Evolutionary conservation across 1,284 basidiomycete species (phyloP).

Genomic region (Moesziomyces sp.): DNA sequence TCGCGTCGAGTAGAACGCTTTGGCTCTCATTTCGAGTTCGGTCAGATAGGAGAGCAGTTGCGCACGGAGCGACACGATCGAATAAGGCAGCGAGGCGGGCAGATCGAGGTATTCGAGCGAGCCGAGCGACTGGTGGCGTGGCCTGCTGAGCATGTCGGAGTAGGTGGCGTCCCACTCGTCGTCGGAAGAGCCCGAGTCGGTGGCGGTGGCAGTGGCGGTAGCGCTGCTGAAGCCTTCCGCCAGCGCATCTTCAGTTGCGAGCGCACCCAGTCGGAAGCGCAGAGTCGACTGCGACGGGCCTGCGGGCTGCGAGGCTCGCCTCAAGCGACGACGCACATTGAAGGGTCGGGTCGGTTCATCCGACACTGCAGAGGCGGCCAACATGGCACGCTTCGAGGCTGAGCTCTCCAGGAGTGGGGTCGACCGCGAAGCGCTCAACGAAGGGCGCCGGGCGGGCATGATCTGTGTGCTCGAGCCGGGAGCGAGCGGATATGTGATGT

Average conservation of each 20-base stretch:
- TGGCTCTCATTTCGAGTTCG: conserved; percentile 48
- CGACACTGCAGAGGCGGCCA: conserved; percentile 6
- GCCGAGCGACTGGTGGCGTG: conserved; percentile 18
- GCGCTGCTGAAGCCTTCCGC: conserved; percentile 30
- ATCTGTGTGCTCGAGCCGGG: background rate
- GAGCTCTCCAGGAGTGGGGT: conserved; percentile 24
- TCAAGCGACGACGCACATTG: conserved; percentile 27
- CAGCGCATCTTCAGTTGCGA: conserved; percentile 11
- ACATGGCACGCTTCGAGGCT: conserved; percentile 1
- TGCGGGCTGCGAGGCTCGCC: conserved; percentile 37
- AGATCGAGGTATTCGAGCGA: conserved; percentile 57
- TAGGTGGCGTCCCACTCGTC: conserved; percentile 30
- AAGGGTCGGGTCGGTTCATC: conserved; percentile 37
- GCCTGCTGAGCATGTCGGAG: conserved; percentile 3
- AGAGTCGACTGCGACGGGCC: conserved; percentile 7
- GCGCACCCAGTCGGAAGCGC: conserved; percentile 15
- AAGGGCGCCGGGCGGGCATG: conserved; percentile 36
- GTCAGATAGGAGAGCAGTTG: conserved; percentile 51
- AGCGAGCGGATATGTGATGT: background rate
- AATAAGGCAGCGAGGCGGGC: conserved; percentile 50
- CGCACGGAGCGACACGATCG: conserved; percentile 48
- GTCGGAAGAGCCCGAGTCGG: conserved; percentile 41
- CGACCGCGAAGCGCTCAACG: conserved; percentile 29
- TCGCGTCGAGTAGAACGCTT: conserved; percentile 35
- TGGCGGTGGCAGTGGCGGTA: conserved; percentile 26